Conservation (phyloP, 139 green algal species). For the Chlamydomonas sphaeroides region DNA sequence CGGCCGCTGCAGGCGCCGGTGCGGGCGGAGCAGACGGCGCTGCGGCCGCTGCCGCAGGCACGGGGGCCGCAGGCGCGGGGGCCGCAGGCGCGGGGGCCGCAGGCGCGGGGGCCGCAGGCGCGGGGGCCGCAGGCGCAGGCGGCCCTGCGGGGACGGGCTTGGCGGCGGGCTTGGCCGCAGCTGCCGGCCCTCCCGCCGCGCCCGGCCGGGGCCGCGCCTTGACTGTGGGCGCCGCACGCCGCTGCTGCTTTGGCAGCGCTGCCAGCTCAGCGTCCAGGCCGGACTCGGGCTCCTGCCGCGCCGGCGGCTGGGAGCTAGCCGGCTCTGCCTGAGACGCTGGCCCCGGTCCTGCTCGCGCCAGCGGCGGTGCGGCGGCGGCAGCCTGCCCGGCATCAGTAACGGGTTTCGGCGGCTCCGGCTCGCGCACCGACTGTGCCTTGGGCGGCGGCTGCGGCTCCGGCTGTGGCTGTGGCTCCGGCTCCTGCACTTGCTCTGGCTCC, state of each 20-base stretch:
- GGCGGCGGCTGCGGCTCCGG: too few species aligned
- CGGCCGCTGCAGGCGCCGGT: neutral
- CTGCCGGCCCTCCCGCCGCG: neutral
- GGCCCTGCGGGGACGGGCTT: too few species aligned
- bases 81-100: neutral
- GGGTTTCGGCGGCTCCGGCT: too few species aligned
- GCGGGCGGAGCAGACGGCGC: neutral
- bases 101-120: neutral
- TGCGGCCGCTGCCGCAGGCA: neutral
- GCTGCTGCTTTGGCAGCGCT: conserved; percentile 27
- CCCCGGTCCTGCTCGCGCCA: too few species aligned
- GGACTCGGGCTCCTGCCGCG: neutral
- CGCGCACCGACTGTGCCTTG: too few species aligned
- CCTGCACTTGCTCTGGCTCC: too few species aligned
- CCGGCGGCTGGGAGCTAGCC: too few species aligned
- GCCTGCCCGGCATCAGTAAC: too few species aligned
- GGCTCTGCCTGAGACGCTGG: too few species aligned
- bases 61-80: neutral
- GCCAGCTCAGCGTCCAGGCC: conserved; percentile 11
- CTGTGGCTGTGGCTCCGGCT: too few species aligned
- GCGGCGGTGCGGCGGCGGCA: too few species aligned
- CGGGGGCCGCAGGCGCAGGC: neutral
- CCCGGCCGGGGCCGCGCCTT: neutral
- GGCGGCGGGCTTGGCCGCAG: too few species aligned
- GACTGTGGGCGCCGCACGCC: conserved; percentile 3